Conservation (phyloP, 257 asterid species). For the Penstemon davidsonii region DNA sequence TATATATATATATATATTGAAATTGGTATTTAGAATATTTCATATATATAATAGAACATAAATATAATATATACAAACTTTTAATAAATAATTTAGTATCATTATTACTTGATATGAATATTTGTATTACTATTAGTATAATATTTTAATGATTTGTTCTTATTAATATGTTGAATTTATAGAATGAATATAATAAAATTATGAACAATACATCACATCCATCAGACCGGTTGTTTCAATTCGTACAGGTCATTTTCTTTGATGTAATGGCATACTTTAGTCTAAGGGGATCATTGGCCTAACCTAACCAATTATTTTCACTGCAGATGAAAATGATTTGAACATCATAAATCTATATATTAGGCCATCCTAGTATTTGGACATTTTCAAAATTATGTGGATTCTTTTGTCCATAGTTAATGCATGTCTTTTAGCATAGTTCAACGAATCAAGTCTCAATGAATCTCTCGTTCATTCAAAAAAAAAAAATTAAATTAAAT, state of each 20-base stretch:
- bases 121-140: too few species aligned
- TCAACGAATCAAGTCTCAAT: slow-evolving; percentile 11
- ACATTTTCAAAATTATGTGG: slow-evolving; percentile 26
- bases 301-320: slow-evolving; percentile 27
- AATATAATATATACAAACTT: too few species aligned
- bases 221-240: slow-evolving; percentile 5
- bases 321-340: slow-evolving; percentile 37
- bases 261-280: slow-evolving; percentile 16
- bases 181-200: not conserved
- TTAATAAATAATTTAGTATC: too few species aligned
- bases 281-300: slow-evolving; percentile 24
- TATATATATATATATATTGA: too few species aligned
- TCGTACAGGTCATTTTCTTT: slow-evolving; percentile 33
- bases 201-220: too few species aligned
- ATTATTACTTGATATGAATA: too few species aligned
- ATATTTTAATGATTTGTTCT: too few species aligned
- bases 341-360: slow-evolving; percentile 8
- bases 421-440: slow-evolving; percentile 2
- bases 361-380: slow-evolving; percentile 39
- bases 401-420: slow-evolving; percentile 16
- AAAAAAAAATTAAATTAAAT: too few species aligned
- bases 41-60: too few species aligned
- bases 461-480: not conserved
- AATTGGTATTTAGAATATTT: too few species aligned
- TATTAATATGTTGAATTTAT: too few species aligned